phyloP scores from a whole-genome alignment of 202 grass and related monocot species.

The Zoysia matrella region DNA sequence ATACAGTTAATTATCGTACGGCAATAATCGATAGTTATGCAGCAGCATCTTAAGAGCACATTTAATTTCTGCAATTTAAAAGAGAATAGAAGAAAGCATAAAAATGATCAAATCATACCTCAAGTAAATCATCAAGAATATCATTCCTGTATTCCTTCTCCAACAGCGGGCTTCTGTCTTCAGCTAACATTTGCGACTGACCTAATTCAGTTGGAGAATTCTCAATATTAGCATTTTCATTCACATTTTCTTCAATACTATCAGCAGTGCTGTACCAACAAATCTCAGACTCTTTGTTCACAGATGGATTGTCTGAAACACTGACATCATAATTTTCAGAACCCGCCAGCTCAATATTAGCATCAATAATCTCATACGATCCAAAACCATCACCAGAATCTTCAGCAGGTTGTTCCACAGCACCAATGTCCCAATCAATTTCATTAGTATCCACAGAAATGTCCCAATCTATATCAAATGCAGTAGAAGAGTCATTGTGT shows the following conservation, averaged over 20 bases:
- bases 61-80: neutral
- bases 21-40: constrained; percentile 3
- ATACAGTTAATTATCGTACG: constrained; percentile 34
- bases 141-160: constrained; percentile 93
- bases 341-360: constrained; percentile 64
- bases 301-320: constrained; percentile 46
- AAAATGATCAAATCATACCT: constrained; percentile 57
- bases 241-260: constrained; percentile 41
- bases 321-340: constrained; percentile 59
- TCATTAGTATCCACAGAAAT: constrained; percentile 80
- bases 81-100: neutral
- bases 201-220: constrained; percentile 48
- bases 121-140: constrained; percentile 96
- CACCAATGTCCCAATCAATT: constrained; percentile 93
- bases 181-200: constrained; percentile 43
- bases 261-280: constrained; percentile 79
- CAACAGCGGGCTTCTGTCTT: constrained; percentile 83
- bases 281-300: constrained; percentile 63
- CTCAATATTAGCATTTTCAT: constrained; percentile 42
- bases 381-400: constrained; percentile 69
- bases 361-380: constrained; percentile 82
- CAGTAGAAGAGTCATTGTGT: constrained; percentile 49
- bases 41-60: constrained; percentile 13
- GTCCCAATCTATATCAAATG: constrained; percentile 90
- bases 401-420: constrained; percentile 68